Evolutionary conservation across 768 basidiomycete genomes (phyloP).

Genomic region (Amanita pallidorosea): DNA sequence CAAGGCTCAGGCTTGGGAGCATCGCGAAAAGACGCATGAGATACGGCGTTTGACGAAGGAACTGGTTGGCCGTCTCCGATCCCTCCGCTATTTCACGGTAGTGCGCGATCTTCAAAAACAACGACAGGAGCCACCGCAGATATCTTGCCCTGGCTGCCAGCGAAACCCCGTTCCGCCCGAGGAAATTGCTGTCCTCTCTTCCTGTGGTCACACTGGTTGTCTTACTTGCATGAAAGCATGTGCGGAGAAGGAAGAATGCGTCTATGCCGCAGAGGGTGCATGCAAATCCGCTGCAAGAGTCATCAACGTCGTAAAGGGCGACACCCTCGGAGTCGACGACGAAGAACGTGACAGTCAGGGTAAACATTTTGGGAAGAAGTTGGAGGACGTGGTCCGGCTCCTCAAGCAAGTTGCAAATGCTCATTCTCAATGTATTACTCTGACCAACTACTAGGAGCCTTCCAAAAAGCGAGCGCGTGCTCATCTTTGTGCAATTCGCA

Average conservation of each 20-base stretch:
- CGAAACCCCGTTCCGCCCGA: slow-evolving; percentile 43
- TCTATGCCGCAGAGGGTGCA: slow-evolving; percentile 54
- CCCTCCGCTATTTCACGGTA: slow-evolving; percentile 84
- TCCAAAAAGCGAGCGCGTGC: slow-evolving; percentile 67
- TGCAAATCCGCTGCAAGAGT: slow-evolving; percentile 75
- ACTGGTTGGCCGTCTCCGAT: slow-evolving; percentile 81
- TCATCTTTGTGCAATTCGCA: slow-evolving; percentile 94
- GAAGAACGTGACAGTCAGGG: slow-evolving; percentile 59
- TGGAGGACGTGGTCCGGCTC: slow-evolving; percentile 65
- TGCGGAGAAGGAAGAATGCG: slow-evolving; percentile 75
- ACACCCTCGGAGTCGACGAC: slow-evolving; percentile 74
- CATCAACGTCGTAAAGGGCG: slow-evolving; percentile 75
- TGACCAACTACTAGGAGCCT: slow-evolving; percentile 42
- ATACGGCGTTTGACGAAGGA: slow-evolving; percentile 81
- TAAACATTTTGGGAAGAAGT: slow-evolving; percentile 74
- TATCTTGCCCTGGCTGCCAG: slow-evolving; percentile 55
- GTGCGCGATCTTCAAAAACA: slow-evolving; percentile 85
- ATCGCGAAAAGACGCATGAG: slow-evolving; percentile 80
- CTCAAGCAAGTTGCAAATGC: slow-evolving; percentile 46
- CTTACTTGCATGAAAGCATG: slow-evolving; percentile 57
- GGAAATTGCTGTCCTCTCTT: slow-evolving; percentile 79
- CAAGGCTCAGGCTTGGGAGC: slow-evolving; percentile 64
- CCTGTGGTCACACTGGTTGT: slow-evolving; percentile 88
- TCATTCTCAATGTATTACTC: neutral
- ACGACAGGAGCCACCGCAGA: slow-evolving; percentile 41